Conservation (phyloP, 1,284 basidiomycete species). For the Coniferiporia sulphurascens region DNA sequence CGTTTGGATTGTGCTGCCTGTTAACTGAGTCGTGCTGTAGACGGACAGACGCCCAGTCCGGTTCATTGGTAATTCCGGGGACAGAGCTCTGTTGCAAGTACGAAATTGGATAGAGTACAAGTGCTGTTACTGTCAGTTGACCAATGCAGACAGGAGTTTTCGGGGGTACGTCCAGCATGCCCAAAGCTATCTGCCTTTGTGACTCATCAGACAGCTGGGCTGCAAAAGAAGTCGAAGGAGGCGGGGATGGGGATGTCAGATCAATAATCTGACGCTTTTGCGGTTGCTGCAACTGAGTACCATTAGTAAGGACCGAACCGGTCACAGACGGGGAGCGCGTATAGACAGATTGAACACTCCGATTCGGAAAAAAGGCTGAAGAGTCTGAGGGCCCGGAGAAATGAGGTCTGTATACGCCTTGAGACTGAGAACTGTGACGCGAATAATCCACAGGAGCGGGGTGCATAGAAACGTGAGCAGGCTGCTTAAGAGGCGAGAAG, state of each 20-base stretch:
- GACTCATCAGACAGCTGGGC: conserved; percentile 21
- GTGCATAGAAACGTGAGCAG: conserved; percentile 19
- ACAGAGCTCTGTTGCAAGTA: conserved; percentile 53
- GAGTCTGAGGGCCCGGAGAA: conserved; percentile 40
- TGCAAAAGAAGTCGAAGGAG: conserved; percentile 42
- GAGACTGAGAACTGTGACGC: conserved; percentile 17
- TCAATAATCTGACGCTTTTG: conserved; percentile 58
- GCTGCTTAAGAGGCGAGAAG: conserved; percentile 20
- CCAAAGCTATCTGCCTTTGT: conserved; percentile 28
- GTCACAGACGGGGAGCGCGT: conserved; percentile 23
- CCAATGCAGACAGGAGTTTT: conserved; percentile 88
- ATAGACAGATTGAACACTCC: conserved; percentile 20
- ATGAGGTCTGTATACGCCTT: conserved; percentile 38
- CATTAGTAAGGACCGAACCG: conserved; percentile 7
- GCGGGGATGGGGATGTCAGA: conserved; percentile 70
- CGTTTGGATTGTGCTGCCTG: conserved; percentile 41
- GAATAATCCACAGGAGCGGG: conserved; percentile 15
- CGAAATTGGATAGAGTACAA: conserved; percentile 81
- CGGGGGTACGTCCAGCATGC: conserved; percentile 52
- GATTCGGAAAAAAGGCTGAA: conserved; percentile 30
- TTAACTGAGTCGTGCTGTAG: conserved; percentile 66
- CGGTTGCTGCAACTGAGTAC: conserved; percentile 6
- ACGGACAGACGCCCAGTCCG: conserved; percentile 75
- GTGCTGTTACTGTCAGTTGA: conserved; percentile 72
- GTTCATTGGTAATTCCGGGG: conserved; percentile 31